Base-by-base conservation (phyloP, 192 early-diverging fungal genomes). In the Linnemannia exigua region DNA sequence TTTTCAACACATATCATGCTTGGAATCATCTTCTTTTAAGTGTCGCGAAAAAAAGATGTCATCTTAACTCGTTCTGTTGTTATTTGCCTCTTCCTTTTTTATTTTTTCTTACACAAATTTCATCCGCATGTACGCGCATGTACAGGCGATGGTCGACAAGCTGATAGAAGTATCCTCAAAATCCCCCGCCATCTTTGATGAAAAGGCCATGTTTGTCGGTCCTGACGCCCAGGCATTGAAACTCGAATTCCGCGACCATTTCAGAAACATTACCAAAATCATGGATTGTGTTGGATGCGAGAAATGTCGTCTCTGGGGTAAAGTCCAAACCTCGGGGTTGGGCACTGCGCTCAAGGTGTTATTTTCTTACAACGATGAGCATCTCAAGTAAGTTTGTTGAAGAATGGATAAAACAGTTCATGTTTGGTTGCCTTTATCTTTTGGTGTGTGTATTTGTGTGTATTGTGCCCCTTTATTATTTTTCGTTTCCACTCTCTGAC, bases 221-320 rank as follows among this genome's bases (percentile, higher is more conserved):
- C 87, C 90, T 31, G 87, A 89, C n/a, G 90, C 93, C 20, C 76
- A 95, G 87, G 80, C 89, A 36, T 88, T 98, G 14, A 96, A 96
- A 82, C 77, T 91, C n/a, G 95, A 99, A 87, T 96, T 98, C 87
- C 94, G 96, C 76, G 91, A 94, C 36, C 94, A 94, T 78, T 99
- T 99, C 89, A 93, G 98, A 72, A 99, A 99, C 81, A 94, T 99
- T 50, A 95, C 97, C 20, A 89, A 92, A 61, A 99, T 99, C 82
- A 98, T 99, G 97, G 97, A 99, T 81, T 99, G 98, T 86, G 97
- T 98, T 12, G 96, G 94, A 3, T 99, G 98, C 88, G 97, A 99
- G 89, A 99, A 99, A 83, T 99, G 98, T 80, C 84, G 96, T 44
- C 89, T 99, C 33, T 99, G 98, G 98, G 98, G 98, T 35, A 99